phyloP scores from a whole-genome alignment of 768 basidiomycete genomes.

The Amanita rimosa region DNA sequence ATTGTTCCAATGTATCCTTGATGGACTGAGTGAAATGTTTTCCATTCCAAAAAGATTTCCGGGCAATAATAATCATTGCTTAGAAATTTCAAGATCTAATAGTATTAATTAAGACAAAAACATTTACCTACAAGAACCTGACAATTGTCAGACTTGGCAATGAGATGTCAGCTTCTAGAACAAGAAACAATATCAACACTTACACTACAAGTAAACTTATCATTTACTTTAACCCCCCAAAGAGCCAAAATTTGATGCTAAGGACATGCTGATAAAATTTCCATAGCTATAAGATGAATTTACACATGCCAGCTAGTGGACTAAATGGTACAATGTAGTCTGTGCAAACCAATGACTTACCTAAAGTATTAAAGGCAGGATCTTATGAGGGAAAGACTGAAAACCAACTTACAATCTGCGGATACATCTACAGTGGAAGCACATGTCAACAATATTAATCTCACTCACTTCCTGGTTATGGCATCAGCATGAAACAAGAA shows the following conservation, averaged over 20 bases:
- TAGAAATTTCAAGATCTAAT: not conserved
- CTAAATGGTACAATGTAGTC: too few species aligned
- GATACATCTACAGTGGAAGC: too few species aligned
- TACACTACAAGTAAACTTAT: not conserved
- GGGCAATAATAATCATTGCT: not conserved
- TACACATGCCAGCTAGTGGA: too few species aligned
- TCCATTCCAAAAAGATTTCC: not conserved
- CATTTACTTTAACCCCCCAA: not conserved
- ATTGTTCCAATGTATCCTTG: not conserved
- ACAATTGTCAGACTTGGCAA: not conserved
- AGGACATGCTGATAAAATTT: too few species aligned
- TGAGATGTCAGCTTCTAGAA: not conserved
- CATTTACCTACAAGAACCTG: not conserved
- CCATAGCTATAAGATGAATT: too few species aligned
- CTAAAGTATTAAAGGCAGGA: too few species aligned
- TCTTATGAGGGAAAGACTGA: too few species aligned
- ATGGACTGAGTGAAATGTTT: not conserved
- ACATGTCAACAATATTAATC: not conserved
- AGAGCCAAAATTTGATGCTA: too few species aligned
- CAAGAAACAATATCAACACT: not conserved
- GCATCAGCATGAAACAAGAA: too few species aligned
- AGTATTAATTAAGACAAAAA: not conserved
- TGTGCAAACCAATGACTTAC: too few species aligned
- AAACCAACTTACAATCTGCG: too few species aligned
- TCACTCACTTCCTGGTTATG: too few species aligned